Evolutionary conservation across 2,329 filamentous ascomycete genomes (phyloP), one percentile per base, ranked within the genome.

Genomic region (Thelonectria blattea): DNA sequence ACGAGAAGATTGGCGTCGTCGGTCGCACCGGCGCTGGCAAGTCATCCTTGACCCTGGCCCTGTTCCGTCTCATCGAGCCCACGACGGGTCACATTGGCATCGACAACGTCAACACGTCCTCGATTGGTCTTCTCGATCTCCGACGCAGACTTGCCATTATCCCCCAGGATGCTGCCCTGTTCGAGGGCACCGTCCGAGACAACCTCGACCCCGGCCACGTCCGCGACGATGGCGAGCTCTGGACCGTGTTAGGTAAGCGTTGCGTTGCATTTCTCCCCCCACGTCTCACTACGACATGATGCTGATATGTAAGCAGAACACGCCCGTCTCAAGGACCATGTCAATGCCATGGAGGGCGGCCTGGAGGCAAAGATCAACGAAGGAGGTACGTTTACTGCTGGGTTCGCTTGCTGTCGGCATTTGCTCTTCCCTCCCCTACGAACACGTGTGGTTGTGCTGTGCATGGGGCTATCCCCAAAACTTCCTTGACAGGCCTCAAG

Each of bases 1-100:
- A 93, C 72, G 95, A 99, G 81, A 99, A 98, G 84, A 95, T 99
- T 75, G 95, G 95, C 62, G 93, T 99, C 11, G 95, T 99, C 32
- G 95, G 95, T 56, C 90, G 95, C 50, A 99, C 95, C 0, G 95
- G 95, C 55, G 95, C 95, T 32, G 95, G 95, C 73, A 99, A 99
- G 81, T 96, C 92, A 62, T 97, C 93, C 10, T 81, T 99, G 63
- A 98, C 95, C 1, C 83, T 99, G 63, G 89, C 95, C 2, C 82
- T 99, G 18, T 99, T 99, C 85, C 88, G 96, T 53, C 93, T 99
- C 67, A 98, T 99, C 64, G 96, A 99, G 78, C 87, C 93, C 2
- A 86, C 83, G 39, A 86, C 87, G 43, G 95, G 95, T 53, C 85
- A 90, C 71, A 95, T 99, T 69, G 91, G 87, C 69, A 97, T 99